These are phyloP conservation scores for Colletotrichum nymphaeae DNA, from an alignment of 2,329 filamentous ascomycete species.

Conservation along the genomic window DNA sequence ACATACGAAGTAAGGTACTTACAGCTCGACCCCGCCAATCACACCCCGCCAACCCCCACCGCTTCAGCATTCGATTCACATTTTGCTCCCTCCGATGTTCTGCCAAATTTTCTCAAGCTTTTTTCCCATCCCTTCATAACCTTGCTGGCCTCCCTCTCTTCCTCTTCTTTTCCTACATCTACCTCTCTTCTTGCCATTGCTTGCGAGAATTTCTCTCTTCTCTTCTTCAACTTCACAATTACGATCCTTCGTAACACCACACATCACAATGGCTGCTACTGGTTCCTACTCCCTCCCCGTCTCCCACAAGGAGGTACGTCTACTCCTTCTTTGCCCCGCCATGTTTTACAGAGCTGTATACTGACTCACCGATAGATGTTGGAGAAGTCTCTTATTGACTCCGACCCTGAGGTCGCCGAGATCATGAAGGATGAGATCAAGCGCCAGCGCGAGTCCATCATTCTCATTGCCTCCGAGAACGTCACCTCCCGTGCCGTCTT, in stretches of 20 bases:
- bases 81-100: conserved; percentile 33
- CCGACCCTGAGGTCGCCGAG: conserved; percentile 92
- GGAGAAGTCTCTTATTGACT: conserved; percentile 91
- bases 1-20: not conserved
- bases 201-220: conserved; percentile 24
- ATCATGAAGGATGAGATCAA: conserved; percentile 98
- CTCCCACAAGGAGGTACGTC: conserved; percentile 65
- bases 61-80: conserved; percentile 24
- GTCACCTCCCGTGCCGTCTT: conserved; percentile 98
- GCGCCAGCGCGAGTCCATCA: conserved; percentile 97
- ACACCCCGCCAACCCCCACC: conserved; percentile 36
- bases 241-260: conserved; percentile 19
- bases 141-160: conserved; percentile 10
- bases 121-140: conserved; percentile 32
- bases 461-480: conserved; percentile 99
- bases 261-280: conserved; percentile 52
- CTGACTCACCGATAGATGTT: conserved; percentile 76
- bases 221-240: not conserved
- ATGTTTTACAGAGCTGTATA: conserved; percentile 42
- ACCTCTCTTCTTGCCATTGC: conserved; percentile 30
- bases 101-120: conserved; percentile 29
- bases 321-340: conserved; percentile 8
- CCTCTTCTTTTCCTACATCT: conserved; percentile 15
- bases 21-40: conserved; percentile 35
- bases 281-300: conserved; percentile 63